A percentile compares a stretch with the other conserved stretches of the same genome.
These are phyloP conservation scores for Podaxis carcinomalis DNA, from an alignment of 768 basidiomycete species.

Conservation along the genomic window DNA sequence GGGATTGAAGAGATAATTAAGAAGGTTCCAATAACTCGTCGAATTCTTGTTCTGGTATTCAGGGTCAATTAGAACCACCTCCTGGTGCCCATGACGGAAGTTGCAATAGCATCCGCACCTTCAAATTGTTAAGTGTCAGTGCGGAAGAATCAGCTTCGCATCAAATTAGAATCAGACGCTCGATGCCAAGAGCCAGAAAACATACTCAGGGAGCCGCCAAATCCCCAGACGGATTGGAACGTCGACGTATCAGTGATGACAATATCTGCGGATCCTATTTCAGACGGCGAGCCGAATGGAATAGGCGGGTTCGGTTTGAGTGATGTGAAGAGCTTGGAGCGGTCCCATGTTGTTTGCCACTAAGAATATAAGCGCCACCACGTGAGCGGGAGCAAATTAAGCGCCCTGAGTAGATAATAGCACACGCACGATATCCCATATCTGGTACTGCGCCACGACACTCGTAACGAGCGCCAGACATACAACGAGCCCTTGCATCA, in stretches of 20 bases:
- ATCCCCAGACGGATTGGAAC: conserved; percentile 59
- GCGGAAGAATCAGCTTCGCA: conserved; percentile 66
- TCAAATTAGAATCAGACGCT: not conserved
- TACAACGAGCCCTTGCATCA: not conserved
- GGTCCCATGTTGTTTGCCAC: conserved; percentile 56
- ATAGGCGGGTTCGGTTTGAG: conserved; percentile 38
- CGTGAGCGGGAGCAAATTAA: not conserved
- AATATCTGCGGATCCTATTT: conserved; percentile 53
- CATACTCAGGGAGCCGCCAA: conserved; percentile 60
- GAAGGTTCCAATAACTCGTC: conserved; percentile 48
- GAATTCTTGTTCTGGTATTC: conserved; percentile 38
- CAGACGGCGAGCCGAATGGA: conserved; percentile 45
- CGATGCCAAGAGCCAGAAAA: not conserved
- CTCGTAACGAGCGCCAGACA: not conserved
- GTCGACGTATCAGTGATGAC: conserved; percentile 43
- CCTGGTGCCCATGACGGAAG: not conserved
- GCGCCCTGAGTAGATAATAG: not conserved
- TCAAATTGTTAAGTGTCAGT: conserved; percentile 49
- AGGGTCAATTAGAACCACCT: not conserved
- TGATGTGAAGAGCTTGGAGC: conserved; percentile 43
- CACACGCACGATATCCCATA: conserved; percentile 45
- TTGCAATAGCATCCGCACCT: conserved; percentile 33
- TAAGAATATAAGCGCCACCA: conserved; percentile 17
- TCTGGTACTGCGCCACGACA: conserved; percentile 36
- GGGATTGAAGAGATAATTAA: conserved; percentile 57